phyloP scores from a whole-genome alignment of 371 early-diverging fungal genomes.

The Conidiobolus incongruus region DNA sequence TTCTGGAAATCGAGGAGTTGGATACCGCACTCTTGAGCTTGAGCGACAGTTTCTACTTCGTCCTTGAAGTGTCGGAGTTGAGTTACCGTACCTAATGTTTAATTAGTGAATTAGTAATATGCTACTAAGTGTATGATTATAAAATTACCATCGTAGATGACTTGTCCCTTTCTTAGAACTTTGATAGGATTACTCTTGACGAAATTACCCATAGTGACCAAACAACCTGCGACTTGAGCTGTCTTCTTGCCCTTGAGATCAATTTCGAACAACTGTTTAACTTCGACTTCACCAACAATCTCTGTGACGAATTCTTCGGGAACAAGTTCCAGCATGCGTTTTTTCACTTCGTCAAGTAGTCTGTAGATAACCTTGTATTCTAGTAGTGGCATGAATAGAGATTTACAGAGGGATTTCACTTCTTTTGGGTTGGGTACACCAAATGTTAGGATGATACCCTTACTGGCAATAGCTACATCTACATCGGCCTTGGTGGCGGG shows the following conservation, averaged over 20 bases:
- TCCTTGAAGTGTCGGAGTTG: slow-evolving; percentile 65
- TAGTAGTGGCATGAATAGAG: slow-evolving; percentile 33
- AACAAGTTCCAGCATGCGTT: slow-evolving; percentile 42
- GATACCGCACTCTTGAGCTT: slow-evolving; percentile 85
- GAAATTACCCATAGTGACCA: slow-evolving; percentile 54
- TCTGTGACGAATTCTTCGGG: slow-evolving; percentile 52
- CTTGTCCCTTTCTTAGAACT: slow-evolving; percentile 22
- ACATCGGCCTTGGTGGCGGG: slow-evolving; percentile 59
- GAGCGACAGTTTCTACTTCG: slow-evolving; percentile 63
- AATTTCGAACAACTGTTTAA: slow-evolving; percentile 60
- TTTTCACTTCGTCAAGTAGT: slow-evolving; percentile 68
- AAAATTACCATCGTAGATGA: slow-evolving; percentile 36
- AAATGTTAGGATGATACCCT: slow-evolving; percentile 55
- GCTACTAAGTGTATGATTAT: not conserved
- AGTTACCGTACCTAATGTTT: slow-evolving; percentile 18
- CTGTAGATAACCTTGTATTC: slow-evolving; percentile 70
- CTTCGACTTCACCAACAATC: slow-evolving; percentile 70
- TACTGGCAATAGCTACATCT: slow-evolving; percentile 35
- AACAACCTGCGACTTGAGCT: slow-evolving; percentile 62
- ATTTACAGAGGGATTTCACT: slow-evolving; percentile 30
- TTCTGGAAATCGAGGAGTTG: slow-evolving; percentile 56
- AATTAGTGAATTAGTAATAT: not conserved
- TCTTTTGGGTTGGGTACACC: slow-evolving; percentile 65
- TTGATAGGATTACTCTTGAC: slow-evolving; percentile 28
- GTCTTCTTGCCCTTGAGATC: slow-evolving; percentile 31